phyloP scores from a whole-genome alignment of 139 green algal genomes.

The Protoeuglena noctilucae region DNA sequence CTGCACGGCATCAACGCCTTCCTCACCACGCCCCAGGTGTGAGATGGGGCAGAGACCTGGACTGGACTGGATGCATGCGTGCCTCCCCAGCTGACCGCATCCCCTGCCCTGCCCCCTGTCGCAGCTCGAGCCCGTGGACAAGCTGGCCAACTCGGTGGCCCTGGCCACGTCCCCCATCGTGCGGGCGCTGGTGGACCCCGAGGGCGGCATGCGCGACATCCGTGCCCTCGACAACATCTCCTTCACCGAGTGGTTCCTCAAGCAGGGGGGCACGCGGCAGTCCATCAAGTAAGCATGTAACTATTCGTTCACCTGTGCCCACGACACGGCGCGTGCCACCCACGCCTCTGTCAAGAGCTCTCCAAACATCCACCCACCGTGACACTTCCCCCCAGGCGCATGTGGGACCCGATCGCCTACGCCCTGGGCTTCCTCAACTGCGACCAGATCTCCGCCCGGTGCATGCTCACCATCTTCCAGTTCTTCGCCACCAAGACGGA shows the following conservation, averaged over 20 bases:
- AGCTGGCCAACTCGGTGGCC: slow-evolving; percentile 70
- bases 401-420: slow-evolving; percentile 96
- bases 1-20: slow-evolving; percentile 87
- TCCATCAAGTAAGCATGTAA: no score
- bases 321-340: no score
- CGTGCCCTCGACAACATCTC: slow-evolving; percentile 64
- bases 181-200: slow-evolving; percentile 72
- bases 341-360: no score
- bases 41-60: not conserved
- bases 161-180: slow-evolving; percentile 81
- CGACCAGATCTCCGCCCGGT: slow-evolving; percentile 80
- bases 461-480: slow-evolving; percentile 95
- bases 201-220: slow-evolving; percentile 77
- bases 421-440: slow-evolving; percentile 93
- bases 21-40: slow-evolving; percentile 86
- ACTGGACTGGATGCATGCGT: not conserved
- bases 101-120: not conserved
- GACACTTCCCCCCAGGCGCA: slow-evolving; percentile 83
- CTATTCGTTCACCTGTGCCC: no score
- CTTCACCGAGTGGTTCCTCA: slow-evolving; percentile 86
- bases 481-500: slow-evolving; percentile 99
- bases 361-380: no score
- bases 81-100: not conserved
- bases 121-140: slow-evolving; percentile 48
- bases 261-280: slow-evolving; percentile 29